Conservation (phyloP, 495 filamentous ascomycete species). For the Venustampulla echinocandica region DNA sequence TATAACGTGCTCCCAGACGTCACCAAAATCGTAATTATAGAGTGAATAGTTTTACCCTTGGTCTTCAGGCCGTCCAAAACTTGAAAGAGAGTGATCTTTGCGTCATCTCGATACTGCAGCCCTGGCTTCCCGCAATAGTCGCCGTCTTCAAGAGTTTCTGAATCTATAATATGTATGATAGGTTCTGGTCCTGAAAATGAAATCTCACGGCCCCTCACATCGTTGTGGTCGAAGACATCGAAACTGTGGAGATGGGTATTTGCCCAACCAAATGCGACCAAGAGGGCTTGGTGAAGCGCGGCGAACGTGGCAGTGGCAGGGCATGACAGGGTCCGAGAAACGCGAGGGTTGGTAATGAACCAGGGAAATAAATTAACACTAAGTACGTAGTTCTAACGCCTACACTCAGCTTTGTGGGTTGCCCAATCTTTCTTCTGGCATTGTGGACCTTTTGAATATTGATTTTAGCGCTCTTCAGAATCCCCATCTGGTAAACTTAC, state of each 20-base stretch:
- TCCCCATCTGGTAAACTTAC: neutral
- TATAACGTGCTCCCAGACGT: slow-evolving; percentile 1
- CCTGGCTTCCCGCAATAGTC: too few species aligned
- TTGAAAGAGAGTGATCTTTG: neutral
- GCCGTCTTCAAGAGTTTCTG: neutral
- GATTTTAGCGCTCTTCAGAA: neutral
- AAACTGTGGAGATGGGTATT: slow-evolving; percentile 18
- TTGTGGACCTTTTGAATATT: neutral
- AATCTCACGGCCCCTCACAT: neutral
- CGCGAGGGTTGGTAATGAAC: slow-evolving; percentile 22
- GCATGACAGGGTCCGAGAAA: slow-evolving; percentile 30
- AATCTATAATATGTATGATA: neutral
- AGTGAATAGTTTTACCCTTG: neutral
- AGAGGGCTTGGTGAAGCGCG: slow-evolving; percentile 26
- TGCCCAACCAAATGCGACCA: slow-evolving; percentile 28
- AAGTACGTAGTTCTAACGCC: slow-evolving; percentile 23
- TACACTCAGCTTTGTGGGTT: slow-evolving; percentile 17
- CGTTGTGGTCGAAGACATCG: neutral
- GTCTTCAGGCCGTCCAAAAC: neutral
- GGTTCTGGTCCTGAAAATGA: neutral
- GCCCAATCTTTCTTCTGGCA: slow-evolving; percentile 13
- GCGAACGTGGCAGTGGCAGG: slow-evolving; percentile 25
- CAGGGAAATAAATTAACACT: slow-evolving; percentile 19
- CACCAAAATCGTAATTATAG: slow-evolving; percentile 4
- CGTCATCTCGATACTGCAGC: neutral